Base-by-base conservation (phyloP, 164 flowering plant species). In the Vitis rotundifolia region DNA sequence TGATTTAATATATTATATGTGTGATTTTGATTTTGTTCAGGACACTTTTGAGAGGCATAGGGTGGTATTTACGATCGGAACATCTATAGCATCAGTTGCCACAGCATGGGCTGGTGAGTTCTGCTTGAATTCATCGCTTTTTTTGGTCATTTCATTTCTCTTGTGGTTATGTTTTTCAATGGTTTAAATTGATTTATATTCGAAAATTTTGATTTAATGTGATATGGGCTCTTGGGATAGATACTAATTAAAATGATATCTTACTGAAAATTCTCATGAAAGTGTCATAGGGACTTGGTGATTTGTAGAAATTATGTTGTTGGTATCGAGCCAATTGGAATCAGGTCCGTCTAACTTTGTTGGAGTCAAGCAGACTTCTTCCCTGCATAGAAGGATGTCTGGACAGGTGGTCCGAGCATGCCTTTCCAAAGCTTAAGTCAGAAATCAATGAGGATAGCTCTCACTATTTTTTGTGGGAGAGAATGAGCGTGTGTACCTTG, bases 11-110 rank as follows among this genome's bases (percentile, higher is more conserved):
- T 49, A 16, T 54, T 48, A 18, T 52, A 16, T 55, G 58, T 13
- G 64, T 68, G 70, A 54, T 77, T 16, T 62, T 65, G 70, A 67
- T 73, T 63, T 68, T 76, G 64, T 59, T 74, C 61, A 94, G 98
- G 96, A 93, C 65, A 78, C 79, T 55, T 95, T 95, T 79, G 97
- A 94, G 87, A 82, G 87, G 75, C 97, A 94, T 73, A 87, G 72
- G 75, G 97, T 92, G 76, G 92, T 92, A 11, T 91, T 94, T 72
- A 92, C 98, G 11, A 49, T 94, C 59, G 78, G 86, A 9, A 94
- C 97, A 67, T 94, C 98, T 26, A 51, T 92, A 14, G 97, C 94
- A 22, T 92, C 98, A 11, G 84, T 91, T 72, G 91, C 81, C 5
- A 88, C 92, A 5, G 88, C 91, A 12, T 86, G 93, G 93, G 60